These are phyloP conservation scores for Hypomyces rosellus DNA, from an alignment of 2,329 filamentous ascomycete genomes.

Conservation along the genomic window DNA sequence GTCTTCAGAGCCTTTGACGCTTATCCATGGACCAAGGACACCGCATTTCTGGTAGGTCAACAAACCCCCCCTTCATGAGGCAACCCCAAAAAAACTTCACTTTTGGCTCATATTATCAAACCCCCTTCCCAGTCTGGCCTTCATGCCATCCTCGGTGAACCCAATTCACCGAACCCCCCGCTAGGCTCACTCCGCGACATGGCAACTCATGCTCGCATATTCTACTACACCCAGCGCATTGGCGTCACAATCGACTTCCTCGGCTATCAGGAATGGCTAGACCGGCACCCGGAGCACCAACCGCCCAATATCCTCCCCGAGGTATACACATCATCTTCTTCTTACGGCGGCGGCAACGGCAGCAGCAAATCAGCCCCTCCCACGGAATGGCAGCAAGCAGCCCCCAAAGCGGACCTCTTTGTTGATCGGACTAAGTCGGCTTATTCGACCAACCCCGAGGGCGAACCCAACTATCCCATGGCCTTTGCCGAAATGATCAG, in stretches of 20 bases:
- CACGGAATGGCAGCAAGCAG: constrained; percentile 43
- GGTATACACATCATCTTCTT: constrained; percentile 1
- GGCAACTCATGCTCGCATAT: constrained; percentile 58
- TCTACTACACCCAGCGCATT: constrained; percentile 54
- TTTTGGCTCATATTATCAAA: not conserved
- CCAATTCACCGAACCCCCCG: constrained; percentile 33
- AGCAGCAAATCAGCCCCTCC: not conserved
- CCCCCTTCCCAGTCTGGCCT: constrained; percentile 45
- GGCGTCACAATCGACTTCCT: constrained; percentile 56
- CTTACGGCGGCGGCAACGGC: not conserved
- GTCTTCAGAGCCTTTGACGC: constrained; percentile 56
- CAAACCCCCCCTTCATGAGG: not conserved
- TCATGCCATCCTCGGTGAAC: constrained; percentile 56
- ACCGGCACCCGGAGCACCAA: constrained; percentile 25
- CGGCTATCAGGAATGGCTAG: constrained; percentile 60
- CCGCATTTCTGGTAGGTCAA: constrained; percentile 55
- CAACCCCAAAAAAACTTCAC: not conserved
- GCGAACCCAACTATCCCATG: constrained; percentile 66
- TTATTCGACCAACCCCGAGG: constrained; percentile 19
- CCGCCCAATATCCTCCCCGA: constrained; percentile 31
- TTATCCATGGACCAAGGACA: constrained; percentile 63
- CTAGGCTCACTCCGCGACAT: constrained; percentile 48
- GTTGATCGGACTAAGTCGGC: constrained; percentile 32
- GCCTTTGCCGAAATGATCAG: constrained; percentile 82
- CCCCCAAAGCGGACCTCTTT: constrained; percentile 41